Percentiles rank a stretch among this genome's conserved stretches.
phyloP scores from a whole-genome alignment of 768 basidiomycete genomes.

The Vararia minispora region DNA sequence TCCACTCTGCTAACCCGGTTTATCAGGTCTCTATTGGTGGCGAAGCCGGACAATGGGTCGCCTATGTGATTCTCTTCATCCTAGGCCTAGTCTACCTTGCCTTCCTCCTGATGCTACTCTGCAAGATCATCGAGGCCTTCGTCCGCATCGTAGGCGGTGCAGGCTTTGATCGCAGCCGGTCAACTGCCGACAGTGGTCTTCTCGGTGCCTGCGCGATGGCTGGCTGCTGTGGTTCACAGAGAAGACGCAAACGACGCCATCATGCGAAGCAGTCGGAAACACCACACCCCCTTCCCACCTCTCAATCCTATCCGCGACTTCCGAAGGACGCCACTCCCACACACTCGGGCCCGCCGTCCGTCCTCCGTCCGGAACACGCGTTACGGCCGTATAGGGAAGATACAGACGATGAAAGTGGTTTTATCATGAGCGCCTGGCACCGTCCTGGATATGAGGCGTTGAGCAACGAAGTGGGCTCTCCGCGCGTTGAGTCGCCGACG shows the following conservation, averaged over 20 bases:
- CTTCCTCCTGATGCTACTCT: conserved; percentile 69
- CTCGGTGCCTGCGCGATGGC: conserved; percentile 69
- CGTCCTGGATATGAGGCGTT: conserved; percentile 36
- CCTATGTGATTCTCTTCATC: conserved; percentile 85
- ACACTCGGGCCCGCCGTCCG: conserved; percentile 53
- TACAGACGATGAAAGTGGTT: conserved; percentile 68
- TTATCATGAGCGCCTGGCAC: conserved; percentile 94
- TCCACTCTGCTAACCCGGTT: conserved; percentile 13
- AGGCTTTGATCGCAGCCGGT: conserved; percentile 76
- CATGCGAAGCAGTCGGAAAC: conserved; percentile 11
- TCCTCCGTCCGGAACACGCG: conserved; percentile 72
- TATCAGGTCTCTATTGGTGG: conserved; percentile 71
- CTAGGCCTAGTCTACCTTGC: conserved; percentile 73
- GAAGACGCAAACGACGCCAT: conserved; percentile 22
- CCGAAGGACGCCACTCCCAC: conserved; percentile 23
- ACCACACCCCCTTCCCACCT: neutral
- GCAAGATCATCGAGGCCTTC: conserved; percentile 78
- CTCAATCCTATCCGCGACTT: conserved; percentile 5
- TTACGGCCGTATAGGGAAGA: conserved; percentile 68
- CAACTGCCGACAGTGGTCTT: conserved; percentile 78
- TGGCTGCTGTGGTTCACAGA: conserved; percentile 53
- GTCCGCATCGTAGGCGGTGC: conserved; percentile 67
- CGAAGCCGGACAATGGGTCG: conserved; percentile 83
- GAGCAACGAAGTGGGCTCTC: conserved; percentile 18
- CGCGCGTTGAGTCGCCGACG: conserved; percentile 17